phyloP scores from a whole-genome alignment of 176 grass and related monocot species.

The Neostapfia colusana region DNA sequence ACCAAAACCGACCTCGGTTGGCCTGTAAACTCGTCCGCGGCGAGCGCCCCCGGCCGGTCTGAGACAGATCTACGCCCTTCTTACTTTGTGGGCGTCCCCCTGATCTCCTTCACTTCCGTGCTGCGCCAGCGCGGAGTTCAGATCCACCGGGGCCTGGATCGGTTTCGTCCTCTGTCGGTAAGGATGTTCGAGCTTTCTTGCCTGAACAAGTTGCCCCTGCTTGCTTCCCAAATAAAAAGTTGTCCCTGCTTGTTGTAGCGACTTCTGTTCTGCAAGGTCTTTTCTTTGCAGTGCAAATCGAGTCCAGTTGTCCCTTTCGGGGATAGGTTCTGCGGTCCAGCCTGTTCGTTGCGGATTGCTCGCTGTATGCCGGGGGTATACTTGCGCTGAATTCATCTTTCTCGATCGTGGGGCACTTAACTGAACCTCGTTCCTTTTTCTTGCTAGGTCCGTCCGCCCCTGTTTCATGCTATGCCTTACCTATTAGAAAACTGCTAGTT shows the following conservation, averaged over 20 bases:
- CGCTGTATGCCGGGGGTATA: background rate
- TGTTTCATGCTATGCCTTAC: background rate
- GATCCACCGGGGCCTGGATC: background rate
- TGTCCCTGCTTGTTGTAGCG: background rate
- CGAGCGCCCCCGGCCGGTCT: too few species aligned
- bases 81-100: background rate
- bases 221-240: background rate
- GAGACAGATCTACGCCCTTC: too few species aligned
- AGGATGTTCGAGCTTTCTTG: background rate
- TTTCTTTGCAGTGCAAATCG: background rate
- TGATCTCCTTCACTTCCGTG: background rate
- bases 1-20: background rate
- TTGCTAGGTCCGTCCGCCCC: background rate
- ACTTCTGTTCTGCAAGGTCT: background rate
- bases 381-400: background rate
- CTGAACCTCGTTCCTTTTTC: background rate
- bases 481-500: background rate
- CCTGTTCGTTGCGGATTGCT: background rate
- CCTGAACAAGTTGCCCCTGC: too few species aligned
- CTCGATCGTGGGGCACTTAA: background rate
- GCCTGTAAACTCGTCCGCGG: background rate
- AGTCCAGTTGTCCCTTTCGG: background rate
- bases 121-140: background rate
- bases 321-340: background rate
- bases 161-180: background rate